A percentile compares a stretch with the other conserved stretches of the same genome.
Conservation (phyloP, 177 flowering plant genomes). For the Vitis hybrid region DNA sequence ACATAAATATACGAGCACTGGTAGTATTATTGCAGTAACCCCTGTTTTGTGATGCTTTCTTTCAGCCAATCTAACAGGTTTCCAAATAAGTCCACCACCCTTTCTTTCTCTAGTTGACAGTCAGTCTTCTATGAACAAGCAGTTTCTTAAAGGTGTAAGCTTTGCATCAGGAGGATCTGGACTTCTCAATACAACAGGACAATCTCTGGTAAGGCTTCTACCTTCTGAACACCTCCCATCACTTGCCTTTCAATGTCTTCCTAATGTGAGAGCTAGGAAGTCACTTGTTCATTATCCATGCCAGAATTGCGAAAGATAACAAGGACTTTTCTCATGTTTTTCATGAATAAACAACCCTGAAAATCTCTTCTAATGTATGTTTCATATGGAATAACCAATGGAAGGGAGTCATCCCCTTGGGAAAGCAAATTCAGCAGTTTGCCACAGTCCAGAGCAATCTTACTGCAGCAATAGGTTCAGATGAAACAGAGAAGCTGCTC, state of each 20-base stretch:
- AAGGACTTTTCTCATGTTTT: not conserved
- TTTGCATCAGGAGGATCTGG: conserved; percentile 67
- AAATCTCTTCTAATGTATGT: not conserved
- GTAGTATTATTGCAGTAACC: not conserved
- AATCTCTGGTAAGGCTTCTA: conserved; percentile 1
- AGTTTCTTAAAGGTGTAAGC: conserved; percentile 35
- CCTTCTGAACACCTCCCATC: too few species aligned
- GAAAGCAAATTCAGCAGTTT: conserved; percentile 44
- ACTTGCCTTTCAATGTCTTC: not conserved
- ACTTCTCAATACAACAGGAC: conserved; percentile 24
- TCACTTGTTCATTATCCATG: not conserved
- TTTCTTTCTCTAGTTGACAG: conserved; percentile 28
- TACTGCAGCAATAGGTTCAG: conserved; percentile 20
- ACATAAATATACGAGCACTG: not conserved
- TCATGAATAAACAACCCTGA: not conserved
- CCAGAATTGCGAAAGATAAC: not conserved
- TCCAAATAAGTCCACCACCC: conserved; percentile 45
- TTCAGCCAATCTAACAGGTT: conserved; percentile 43
- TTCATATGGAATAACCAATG: not conserved
- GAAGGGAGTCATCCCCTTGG: conserved; percentile 33
- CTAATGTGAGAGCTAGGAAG: not conserved
- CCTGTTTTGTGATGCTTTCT: not conserved
- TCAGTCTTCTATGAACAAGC: not conserved
- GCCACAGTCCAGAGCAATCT: conserved; percentile 21
- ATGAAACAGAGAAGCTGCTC: conserved; percentile 17